These are phyloP conservation scores for Angomonas deanei DNA, from an alignment of 208 protist genomes.

Conservation along the genomic window DNA sequence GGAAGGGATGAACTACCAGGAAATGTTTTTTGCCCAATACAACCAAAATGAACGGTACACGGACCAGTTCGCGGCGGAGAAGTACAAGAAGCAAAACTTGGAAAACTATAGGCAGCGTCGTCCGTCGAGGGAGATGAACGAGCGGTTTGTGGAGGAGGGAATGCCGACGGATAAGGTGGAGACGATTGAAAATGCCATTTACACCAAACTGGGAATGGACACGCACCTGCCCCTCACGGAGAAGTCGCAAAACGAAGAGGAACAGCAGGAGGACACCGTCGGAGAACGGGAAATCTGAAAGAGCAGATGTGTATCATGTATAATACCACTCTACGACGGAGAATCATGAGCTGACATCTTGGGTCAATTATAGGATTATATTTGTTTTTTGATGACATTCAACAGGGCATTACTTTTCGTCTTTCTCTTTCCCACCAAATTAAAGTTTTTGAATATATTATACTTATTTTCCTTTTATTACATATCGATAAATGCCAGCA, in stretches of 20 bases:
- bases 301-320: no score
- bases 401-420: no score
- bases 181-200: background rate
- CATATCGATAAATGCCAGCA: background rate
- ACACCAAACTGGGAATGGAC: background rate
- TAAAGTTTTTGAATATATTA: conserved; percentile 11
- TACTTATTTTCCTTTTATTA: conserved; percentile 10
- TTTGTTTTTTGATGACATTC: background rate
- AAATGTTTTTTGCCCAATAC: conserved; percentile 76
- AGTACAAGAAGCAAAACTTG: conserved; percentile 50
- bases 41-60: conserved; percentile 21
- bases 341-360: no score
- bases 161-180: background rate
- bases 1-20: conserved; percentile 77
- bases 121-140: conserved; percentile 9
- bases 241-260: background rate
- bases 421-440: background rate
- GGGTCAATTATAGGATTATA: no score
- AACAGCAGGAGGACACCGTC: background rate
- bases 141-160: background rate
- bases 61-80: conserved; percentile 37
- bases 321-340: no score
- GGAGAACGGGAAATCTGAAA: no score
- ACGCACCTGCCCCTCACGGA: background rate
- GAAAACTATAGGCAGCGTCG: conserved; percentile 32